These are phyloP conservation scores for Diaporthe longicolla DNA, from an alignment of 2,329 filamentous ascomycete genomes.

Conservation along the genomic window DNA sequence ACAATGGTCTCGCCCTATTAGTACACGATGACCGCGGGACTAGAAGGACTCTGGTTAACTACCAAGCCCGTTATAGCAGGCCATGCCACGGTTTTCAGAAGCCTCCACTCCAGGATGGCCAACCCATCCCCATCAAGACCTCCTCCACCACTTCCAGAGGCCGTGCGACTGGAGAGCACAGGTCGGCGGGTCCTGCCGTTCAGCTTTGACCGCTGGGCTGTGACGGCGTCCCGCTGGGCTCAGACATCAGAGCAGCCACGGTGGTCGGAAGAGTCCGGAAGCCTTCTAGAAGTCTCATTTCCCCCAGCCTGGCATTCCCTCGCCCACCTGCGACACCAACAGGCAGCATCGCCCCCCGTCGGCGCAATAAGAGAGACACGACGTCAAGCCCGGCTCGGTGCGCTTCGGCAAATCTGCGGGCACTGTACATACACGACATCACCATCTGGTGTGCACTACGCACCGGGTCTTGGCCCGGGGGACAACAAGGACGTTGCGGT, in stretches of 20 bases:
- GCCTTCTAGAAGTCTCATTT: constrained; percentile 26
- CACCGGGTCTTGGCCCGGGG: not conserved
- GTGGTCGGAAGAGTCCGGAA: constrained; percentile 27
- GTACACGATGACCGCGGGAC: not conserved
- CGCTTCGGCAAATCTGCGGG: constrained; percentile 3
- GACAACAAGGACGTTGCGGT: not conserved
- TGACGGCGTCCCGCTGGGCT: constrained; percentile 27
- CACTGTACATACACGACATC: not conserved
- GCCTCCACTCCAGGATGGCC: not conserved
- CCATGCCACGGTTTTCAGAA: not conserved
- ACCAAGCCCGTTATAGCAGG: not conserved
- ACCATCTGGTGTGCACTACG: not conserved
- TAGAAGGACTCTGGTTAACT: constrained; percentile 5
- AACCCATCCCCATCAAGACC: not conserved
- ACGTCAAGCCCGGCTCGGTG: not conserved
- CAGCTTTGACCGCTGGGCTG: constrained; percentile 28
- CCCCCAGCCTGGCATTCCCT: constrained; percentile 7
- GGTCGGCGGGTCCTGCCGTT: constrained; percentile 22
- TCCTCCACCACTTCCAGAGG: not conserved
- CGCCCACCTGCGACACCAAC: not conserved
- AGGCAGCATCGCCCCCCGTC: not conserved
- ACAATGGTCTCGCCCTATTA: not conserved
- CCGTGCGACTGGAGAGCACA: not conserved
- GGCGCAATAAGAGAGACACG: not conserved
- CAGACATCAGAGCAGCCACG: constrained; percentile 4